A percentile compares a stretch with the other conserved stretches of the same genome.
These are phyloP conservation scores for Hippophae rhamnoides DNA, from an alignment of 306 rosid species.

Conservation along the genomic window DNA sequence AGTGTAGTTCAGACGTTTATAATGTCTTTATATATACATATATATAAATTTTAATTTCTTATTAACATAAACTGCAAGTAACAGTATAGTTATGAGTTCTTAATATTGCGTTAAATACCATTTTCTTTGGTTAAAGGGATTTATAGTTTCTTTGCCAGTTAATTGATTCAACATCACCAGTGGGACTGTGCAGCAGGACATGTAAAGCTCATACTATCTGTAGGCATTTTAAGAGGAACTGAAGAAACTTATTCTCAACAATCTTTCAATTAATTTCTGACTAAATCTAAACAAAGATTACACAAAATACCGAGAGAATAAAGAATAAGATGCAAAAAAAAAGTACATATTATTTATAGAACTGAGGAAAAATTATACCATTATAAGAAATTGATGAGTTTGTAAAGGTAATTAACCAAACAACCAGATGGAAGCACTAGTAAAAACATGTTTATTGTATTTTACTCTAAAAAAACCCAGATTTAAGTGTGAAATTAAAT, in stretches of 20 bases:
- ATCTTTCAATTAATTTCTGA: not conserved
- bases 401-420: not conserved
- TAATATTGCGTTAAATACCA: no score
- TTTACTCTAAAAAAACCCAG: slow-evolving; percentile 3
- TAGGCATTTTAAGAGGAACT: not conserved
- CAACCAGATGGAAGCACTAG: not conserved
- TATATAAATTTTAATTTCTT: no score
- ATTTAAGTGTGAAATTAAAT: slow-evolving; percentile 1
- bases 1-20: no score
- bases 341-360: slow-evolving; percentile 2
- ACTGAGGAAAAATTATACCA: slow-evolving; percentile 4
- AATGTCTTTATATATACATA: no score
- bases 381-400: no score
- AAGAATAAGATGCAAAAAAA: not conserved
- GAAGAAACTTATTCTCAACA: not conserved
- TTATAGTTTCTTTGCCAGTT: no score
- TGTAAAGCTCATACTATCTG: not conserved
- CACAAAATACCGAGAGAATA: no score
- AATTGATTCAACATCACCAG: not conserved
- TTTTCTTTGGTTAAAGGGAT: no score
- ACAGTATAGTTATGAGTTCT: no score
- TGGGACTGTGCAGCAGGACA: not conserved
- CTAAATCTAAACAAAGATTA: no score
- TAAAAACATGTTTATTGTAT: not conserved
- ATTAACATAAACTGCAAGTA: no score